A percentile compares a stretch with the other conserved stretches of the same genome.
Evolutionary conservation across 2,329 filamentous ascomycete genomes (phyloP).

Genomic region (Aspergillus persii): DNA sequence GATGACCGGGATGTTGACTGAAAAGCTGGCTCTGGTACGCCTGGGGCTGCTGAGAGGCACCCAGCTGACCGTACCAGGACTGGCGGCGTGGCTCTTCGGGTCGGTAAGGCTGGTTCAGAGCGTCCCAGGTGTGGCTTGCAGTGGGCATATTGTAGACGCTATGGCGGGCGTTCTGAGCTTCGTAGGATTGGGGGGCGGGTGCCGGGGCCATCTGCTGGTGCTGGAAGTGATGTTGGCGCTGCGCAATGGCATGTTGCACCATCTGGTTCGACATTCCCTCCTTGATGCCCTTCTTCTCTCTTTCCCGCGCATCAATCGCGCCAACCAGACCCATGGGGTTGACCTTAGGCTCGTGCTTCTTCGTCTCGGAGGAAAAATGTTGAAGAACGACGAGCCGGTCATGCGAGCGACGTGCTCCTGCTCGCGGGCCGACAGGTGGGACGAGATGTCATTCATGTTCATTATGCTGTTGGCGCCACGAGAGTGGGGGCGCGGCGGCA

Average conservation of each 20-base stretch:
- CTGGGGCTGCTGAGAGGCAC: conserved; percentile 21
- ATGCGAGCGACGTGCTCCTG: conserved; percentile 84
- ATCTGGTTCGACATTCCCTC: conserved; percentile 67
- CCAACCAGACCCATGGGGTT: conserved; percentile 66
- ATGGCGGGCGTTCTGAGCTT: conserved; percentile 12
- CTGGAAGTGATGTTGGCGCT: conserved; percentile 59
- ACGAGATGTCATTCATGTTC: conserved; percentile 51
- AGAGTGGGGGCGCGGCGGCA: conserved; percentile 46
- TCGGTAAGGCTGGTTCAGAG: conserved; percentile 30
- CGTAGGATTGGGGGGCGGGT: conserved; percentile 12
- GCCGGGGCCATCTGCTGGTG: conserved; percentile 36
- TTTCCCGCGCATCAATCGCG: conserved; percentile 75
- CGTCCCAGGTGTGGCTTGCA: conserved; percentile 39
- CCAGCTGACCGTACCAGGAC: conserved; percentile 33
- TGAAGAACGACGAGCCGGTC: conserved; percentile 74
- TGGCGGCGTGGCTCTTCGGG: conserved; percentile 33
- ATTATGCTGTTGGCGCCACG: conserved; percentile 57
- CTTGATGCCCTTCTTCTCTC: conserved; percentile 70
- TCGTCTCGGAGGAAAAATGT: conserved; percentile 60
- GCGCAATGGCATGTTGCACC: conserved; percentile 70
- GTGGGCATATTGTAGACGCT: conserved; percentile 35
- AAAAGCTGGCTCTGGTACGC: conserved; percentile 28
- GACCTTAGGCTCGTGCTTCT: conserved; percentile 49
- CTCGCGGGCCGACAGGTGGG: conserved; percentile 76
- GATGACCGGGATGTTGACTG: conserved; percentile 27